Percentiles rank a stretch among this genome's conserved stretches.
Evolutionary conservation across 441 rosid genomes (phyloP).

Genomic region (Iberis amara): DNA sequence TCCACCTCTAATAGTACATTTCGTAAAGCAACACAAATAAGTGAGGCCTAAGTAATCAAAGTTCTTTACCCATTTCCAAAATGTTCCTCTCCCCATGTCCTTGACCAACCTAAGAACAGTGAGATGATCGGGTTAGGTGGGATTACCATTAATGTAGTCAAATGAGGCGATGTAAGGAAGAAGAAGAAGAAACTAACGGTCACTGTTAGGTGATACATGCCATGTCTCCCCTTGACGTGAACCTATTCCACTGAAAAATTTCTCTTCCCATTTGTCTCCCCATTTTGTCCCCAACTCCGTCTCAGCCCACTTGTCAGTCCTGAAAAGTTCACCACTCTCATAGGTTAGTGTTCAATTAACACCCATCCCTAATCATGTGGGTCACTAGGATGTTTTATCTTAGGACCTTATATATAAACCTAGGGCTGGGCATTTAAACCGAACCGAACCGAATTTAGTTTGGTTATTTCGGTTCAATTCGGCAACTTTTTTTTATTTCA

Average conservation of each 20-base stretch:
- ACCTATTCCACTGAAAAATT: conserved; percentile 89
- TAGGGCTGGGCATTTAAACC: too few species aligned
- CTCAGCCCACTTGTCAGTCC: conserved; percentile 99
- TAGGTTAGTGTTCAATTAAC: not conserved
- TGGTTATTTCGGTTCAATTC: too few species aligned
- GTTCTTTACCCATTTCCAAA: conserved; percentile 81
- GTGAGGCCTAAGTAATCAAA: not conserved
- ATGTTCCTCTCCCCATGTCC: conserved; percentile 99
- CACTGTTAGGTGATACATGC: conserved; percentile 81
- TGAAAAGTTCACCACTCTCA: conserved; percentile 37
- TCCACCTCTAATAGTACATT: not conserved
- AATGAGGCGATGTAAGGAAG: not conserved
- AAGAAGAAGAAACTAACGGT: conserved; percentile 49
- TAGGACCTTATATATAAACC: not conserved
- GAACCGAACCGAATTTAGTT: too few species aligned
- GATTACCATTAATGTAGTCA: not conserved
- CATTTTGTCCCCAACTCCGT: conserved; percentile 93
- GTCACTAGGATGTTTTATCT: too few species aligned
- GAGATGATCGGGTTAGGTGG: conserved; percentile 5
- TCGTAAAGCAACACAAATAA: not conserved
- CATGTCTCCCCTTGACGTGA: conserved; percentile 98
- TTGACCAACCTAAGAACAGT: conserved; percentile 74
- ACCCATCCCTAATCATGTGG: too few species aligned
- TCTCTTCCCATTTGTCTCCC: conserved; percentile 99
- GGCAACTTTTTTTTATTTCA: too few species aligned